Percentiles rank a stretch among this genome's conserved stretches.
Evolutionary conservation across 768 basidiomycete genomes (phyloP).

Genomic region (Suillus discolor): DNA sequence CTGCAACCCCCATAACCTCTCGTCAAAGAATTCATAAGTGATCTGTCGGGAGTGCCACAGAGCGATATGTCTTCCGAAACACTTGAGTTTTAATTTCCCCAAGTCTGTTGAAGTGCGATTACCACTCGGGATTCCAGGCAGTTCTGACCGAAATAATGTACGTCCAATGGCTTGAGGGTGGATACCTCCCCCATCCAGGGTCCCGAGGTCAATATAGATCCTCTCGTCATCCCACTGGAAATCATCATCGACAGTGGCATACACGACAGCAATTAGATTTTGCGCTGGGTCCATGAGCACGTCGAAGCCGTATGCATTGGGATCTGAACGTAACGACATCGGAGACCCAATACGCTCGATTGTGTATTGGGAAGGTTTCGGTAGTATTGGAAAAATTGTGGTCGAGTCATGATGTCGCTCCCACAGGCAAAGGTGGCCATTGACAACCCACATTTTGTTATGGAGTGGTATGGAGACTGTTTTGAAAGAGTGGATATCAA

Average conservation of each 20-base stretch:
- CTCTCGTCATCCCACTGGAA: neutral
- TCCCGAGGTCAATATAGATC: neutral
- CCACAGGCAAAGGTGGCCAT: neutral
- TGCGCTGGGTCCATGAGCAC: neutral
- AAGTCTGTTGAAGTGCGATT: neutral
- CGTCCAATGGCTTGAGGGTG: neutral
- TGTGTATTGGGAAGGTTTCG: neutral
- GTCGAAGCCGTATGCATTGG: neutral
- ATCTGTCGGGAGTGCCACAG: neutral
- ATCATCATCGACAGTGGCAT: neutral
- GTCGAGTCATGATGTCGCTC: neutral
- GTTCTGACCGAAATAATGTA: neutral
- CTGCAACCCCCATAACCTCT: neutral
- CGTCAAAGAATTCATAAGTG: neutral
- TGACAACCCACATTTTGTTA: neutral
- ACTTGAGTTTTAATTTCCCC: neutral
- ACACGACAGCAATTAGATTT: neutral
- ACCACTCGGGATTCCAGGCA: neutral
- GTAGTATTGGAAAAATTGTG: neutral
- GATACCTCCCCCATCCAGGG: neutral
- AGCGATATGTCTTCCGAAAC: conserved; percentile 1
- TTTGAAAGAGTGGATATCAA: neutral
- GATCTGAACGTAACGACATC: conserved; percentile 1
- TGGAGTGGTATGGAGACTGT: neutral
- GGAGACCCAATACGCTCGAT: neutral